Evolutionary conservation across 176 grass and related monocot genomes (phyloP).

Genomic region (Metroxylon sagu): DNA sequence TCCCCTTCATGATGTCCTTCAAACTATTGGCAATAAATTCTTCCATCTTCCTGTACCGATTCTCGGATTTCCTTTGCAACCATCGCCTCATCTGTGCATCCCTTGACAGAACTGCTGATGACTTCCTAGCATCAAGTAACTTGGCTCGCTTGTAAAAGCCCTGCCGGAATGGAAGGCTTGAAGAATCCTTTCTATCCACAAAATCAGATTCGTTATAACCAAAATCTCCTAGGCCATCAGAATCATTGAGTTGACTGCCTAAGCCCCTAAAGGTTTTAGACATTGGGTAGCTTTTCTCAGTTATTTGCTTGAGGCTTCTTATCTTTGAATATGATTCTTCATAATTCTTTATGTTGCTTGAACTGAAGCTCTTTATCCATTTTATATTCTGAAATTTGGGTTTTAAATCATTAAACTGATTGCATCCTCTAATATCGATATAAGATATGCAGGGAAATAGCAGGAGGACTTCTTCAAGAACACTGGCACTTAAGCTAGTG

Average conservation of each 20-base stretch:
- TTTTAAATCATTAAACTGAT: constrained; percentile 73
- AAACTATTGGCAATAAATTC: constrained; percentile 68
- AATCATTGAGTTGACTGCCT: constrained; percentile 46
- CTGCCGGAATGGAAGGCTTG: constrained; percentile 67
- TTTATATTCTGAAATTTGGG: constrained; percentile 68
- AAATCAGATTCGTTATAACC: constrained; percentile 43
- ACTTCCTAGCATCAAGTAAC: constrained; percentile 88
- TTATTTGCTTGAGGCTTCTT: constrained; percentile 58
- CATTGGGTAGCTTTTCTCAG: constrained; percentile 42
- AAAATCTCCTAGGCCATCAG: constrained; percentile 59
- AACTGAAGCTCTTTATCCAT: constrained; percentile 51
- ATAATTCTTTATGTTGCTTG: constrained; percentile 20
- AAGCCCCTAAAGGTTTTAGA: constrained; percentile 47
- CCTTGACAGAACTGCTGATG: constrained; percentile 73
- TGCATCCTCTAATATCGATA: constrained; percentile 76
- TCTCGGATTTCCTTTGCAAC: constrained; percentile 86
- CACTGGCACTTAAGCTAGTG: constrained; percentile 55
- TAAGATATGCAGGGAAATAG: constrained; percentile 53
- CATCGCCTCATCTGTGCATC: constrained; percentile 96
- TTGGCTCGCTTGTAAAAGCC: constrained; percentile 95
- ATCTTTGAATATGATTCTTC: constrained; percentile 60
- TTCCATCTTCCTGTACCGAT: constrained; percentile 70
- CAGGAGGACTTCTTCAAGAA: constrained; percentile 56
- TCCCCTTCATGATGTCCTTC: constrained; percentile 85
- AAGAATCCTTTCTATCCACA: constrained; percentile 29